A percentile compares a stretch with the other conserved stretches of the same genome.
phyloP scores from a whole-genome alignment of 169 alveolate genomes.

The Plasmodium yoelii region DNA sequence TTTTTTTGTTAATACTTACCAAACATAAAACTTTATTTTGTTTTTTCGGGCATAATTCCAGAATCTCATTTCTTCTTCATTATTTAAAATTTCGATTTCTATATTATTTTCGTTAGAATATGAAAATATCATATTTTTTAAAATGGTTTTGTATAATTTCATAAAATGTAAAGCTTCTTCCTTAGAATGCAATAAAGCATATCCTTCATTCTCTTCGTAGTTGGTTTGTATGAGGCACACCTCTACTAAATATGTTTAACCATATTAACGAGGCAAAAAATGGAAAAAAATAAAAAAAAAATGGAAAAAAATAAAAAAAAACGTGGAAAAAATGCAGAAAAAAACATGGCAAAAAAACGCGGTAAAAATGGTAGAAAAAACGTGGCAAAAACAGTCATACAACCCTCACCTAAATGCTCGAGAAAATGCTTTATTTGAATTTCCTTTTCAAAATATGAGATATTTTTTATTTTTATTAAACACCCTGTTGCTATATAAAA shows the following conservation, averaged over 20 bases:
- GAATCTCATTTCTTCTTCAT: conserved; percentile 43
- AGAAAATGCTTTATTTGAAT: conserved; percentile 59
- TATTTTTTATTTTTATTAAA: conserved; percentile 55
- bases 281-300: not conserved
- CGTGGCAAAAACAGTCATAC: not conserved
- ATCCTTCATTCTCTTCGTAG: conserved; percentile 39
- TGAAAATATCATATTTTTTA: conserved; percentile 34
- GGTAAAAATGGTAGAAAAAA: too few relatives aligned
- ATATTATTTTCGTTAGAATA: not conserved
- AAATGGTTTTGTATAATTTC: conserved; percentile 21
- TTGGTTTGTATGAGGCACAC: conserved; percentile 41
- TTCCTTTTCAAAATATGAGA: conserved; percentile 38
- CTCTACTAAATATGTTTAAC: conserved; percentile 30
- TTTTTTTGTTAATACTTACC: conserved; percentile 20
- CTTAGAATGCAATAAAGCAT: conserved; percentile 61
- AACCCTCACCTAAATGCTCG: conserved; percentile 56
- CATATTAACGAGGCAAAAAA: not conserved
- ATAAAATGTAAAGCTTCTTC: conserved; percentile 66
- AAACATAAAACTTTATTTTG: conserved; percentile 14
- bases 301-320: too few relatives aligned
- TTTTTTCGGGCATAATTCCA: conserved; percentile 39
- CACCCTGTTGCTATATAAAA: conserved; percentile 66
- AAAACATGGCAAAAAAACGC: too few relatives aligned
- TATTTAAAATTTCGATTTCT: conserved; percentile 57
- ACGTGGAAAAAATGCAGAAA: too few relatives aligned